These are phyloP conservation scores for Penicillium capsulatum DNA, from an alignment of 2,329 filamentous ascomycete genomes.

Conservation along the genomic window DNA sequence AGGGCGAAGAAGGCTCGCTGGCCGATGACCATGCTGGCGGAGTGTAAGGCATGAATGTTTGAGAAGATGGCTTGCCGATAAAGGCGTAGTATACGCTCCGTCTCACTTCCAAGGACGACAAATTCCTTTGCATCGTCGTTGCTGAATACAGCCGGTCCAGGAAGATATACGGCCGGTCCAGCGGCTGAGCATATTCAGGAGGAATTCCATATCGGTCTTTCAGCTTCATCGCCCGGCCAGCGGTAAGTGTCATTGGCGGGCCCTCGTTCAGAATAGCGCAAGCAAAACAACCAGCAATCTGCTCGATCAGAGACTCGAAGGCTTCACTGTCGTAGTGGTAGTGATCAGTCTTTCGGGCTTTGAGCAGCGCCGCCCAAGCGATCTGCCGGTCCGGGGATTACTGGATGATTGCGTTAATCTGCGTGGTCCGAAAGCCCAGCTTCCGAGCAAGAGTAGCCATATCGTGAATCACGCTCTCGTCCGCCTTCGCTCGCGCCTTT, in stretches of 20 bases:
- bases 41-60: constrained; percentile 5
- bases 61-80: constrained; percentile 8
- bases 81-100: constrained; percentile 9
- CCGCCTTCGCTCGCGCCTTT: constrained; percentile 9
- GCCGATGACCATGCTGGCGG: constrained; percentile 7
- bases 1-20: constrained; percentile 10
- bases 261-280: constrained; percentile 7
- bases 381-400: constrained; percentile 21
- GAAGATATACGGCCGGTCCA: constrained; percentile 9
- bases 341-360: constrained; percentile 16
- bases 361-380: constrained; percentile 17
- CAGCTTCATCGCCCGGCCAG: constrained; percentile 4
- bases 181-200: constrained; percentile 4
- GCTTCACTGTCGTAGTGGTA: constrained; percentile 17
- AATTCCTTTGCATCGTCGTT: constrained; percentile 4
- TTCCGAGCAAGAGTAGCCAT: constrained; percentile 19
- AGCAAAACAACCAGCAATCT: constrained; percentile 15
- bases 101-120: constrained; percentile 11
- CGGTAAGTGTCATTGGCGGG: constrained; percentile 3
- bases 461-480: constrained; percentile 15
- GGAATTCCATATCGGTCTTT: constrained; percentile 9
- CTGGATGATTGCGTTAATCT: constrained; percentile 15
- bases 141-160: constrained; percentile 8
- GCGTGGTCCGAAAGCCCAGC: constrained; percentile 18
- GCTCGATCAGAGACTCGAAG: constrained; percentile 17